Base-by-base conservation (phyloP, 306 rosid species). In the Acacia melanoxylon region DNA sequence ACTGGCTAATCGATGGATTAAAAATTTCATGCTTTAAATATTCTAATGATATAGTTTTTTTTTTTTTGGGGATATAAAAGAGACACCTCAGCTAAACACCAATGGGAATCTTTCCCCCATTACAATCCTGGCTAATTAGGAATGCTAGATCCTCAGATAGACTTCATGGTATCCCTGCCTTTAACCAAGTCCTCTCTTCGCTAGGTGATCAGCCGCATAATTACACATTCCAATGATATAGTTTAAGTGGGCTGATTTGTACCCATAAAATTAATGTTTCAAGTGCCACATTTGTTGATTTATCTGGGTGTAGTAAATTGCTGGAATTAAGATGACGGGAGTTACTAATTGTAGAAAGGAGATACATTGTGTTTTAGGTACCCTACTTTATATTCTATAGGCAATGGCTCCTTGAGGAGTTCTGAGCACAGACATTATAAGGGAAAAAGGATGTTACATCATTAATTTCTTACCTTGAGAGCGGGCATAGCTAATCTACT, bases 311-410 rank as follows among this genome's bases (percentile, higher is more conserved):
- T 63, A 63, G 48, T 9, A 68, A n/a, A 22, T 58, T 15, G 78
- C 49, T 82, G 31, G 24, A 40, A 59, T 20, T 49, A 67, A 44
- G 10, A 33, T 79, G 76, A 52, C 33, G 37, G 66, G 54, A n/a
- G 63, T 46, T 22, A 49, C 10, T 70, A 62, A 67, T 40, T 66
- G 76, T 75, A 24, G 54, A 63, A 77, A 71, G 37, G 72, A 75
- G 19, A 4, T 10, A 25, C 29, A 16, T 42, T 44, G 10, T 56
- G 37, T 27, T 74, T 74, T 31, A 73, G 17, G 29, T 65, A 48
- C 10, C 1, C 15, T 81, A 22, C 58, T 66, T 67, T 74, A 29
- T 49, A 48, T 46, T 62, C 45, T 58, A 22, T 16, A 27, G 44
- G 20, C 46, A 63, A 33, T 45, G 40, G 45, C 44, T 69, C 41